Base-by-base conservation (phyloP, 75 land plant species). In the Pinus albicaulis region DNA sequence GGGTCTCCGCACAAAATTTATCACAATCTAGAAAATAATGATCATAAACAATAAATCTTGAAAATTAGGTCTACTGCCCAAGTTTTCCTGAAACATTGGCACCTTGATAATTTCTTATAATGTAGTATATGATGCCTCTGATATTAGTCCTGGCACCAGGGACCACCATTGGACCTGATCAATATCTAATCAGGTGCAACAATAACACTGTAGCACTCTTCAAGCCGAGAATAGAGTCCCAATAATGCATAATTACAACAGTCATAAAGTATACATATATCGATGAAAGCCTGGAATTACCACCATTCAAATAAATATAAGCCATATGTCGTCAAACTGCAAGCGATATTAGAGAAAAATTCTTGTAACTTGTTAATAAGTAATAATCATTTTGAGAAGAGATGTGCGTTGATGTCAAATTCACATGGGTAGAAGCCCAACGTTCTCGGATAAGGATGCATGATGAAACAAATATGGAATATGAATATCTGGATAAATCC, bases 401-500 rank as follows among this genome's bases (percentile, higher is more conserved):
- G 57, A 59, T 59, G 57, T 53, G 19, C 25, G 25, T 52, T 41
- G 52, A 68, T 68, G 71, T 36, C 71, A 53, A 72, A 55, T 53
- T 72, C 74, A 69, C 52, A 72, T 55, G 56, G 55, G 74, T 17
- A 53, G 74, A 72, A 38, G 57, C 74, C 56, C 57, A 28, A 24
- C 52, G 17, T 55, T 52, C 74, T 72, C 44, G 34, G 74, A 72
- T 72, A 72, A 72, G 20, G 5, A 22, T 52, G 57, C 22, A 72
- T 72, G 74, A 72, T 24, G 57, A 72, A 53, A 57, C 74, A 72
- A 38, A 72, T 52, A 57, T 72, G 74, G 57, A 72, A 72, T 55
- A 72, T 55, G 57, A 53, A 68, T 68, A 68, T 68, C 52, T 68
- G 71, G 52, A 68, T n/a, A 68, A 52, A 68, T 23, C 71, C 98